Base-by-base conservation (phyloP, 441 rosid genomes). In the Melastoma candidum region DNA sequence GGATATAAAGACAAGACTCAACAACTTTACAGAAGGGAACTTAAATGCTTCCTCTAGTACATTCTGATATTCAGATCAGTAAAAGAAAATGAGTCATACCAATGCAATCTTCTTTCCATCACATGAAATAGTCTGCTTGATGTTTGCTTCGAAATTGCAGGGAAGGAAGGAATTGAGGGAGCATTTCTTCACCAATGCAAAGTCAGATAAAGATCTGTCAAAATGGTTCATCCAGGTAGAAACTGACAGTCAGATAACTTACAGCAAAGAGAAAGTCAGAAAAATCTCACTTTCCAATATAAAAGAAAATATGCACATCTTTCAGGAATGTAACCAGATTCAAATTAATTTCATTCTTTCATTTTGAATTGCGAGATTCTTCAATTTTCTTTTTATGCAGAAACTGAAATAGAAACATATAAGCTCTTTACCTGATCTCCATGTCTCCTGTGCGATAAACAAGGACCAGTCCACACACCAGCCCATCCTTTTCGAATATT, bases 101-200 rank as follows among this genome's bases (percentile, higher is more conserved):
- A 52, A 25, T 2, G 55, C 52, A 51, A 83, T 71, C 59, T 70
- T 71, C 12, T 74, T 74, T 61, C 73, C 58, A 59, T 72, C 81
- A 45, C 66, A 68, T 44, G 74, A 70, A 63, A 78, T 73, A 25
- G 66, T 71, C 69, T 74, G 73, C 68, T 73, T 79, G 75, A 78
- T 73, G 64, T 75, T 80, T 69, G 82, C 72, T 63, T 71, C 74
- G 61, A 70, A 80, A 62, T 67, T 83, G 84, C 90, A 83, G 70
- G 83, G 76, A 46, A 83, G 69, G 53, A 76, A 65, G 57, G 83
- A 71, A 74, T 70, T 63, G 58, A 77, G 63, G 14, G 90, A 74
- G 66, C 65, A 71, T 68, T 77, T 83, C 58, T 73, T 70, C 66
- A 77, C 70, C 81, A 83, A 55, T 49, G 74, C 76, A 51, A 83